These are phyloP conservation scores for Medicago ruthenica DNA, from an alignment of 306 rosid species.

Conservation along the genomic window DNA sequence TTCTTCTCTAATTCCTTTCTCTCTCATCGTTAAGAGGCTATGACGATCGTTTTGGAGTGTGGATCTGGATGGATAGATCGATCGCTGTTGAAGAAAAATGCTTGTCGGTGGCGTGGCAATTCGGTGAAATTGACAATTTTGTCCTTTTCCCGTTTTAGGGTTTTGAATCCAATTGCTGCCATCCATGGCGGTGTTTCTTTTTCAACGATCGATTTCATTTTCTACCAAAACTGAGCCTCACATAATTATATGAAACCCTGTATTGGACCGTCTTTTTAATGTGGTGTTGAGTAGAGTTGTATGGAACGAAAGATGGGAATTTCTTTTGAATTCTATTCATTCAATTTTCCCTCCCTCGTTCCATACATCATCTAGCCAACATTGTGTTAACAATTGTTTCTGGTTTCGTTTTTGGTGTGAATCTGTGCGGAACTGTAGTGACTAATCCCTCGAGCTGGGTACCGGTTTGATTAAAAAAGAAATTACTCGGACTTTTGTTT, in stretches of 20 bases:
- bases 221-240: conserved; percentile 51
- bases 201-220: neutral
- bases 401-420: neutral
- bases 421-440: no score
- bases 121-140: conserved; percentile 31
- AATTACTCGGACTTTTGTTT: no score
- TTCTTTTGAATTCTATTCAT: neutral
- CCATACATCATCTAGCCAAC: conserved; percentile 45
- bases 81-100: conserved; percentile 2
- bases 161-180: conserved; percentile 49
- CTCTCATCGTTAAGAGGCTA: conserved; percentile 23
- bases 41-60: conserved; percentile 60
- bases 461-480: no score
- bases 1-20: neutral
- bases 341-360: conserved; percentile 16
- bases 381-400: neutral
- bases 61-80: conserved; percentile 20
- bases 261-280: neutral
- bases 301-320: conserved; percentile 45
- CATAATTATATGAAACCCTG: neutral
- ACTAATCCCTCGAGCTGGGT: no score
- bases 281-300: conserved; percentile 35
- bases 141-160: conserved; percentile 6
- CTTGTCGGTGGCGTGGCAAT: conserved; percentile 50
- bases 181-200: conserved; percentile 42